phyloP scores from a whole-genome alignment of 192 early-diverging fungal genomes.

The Coemansia sp. region DNA sequence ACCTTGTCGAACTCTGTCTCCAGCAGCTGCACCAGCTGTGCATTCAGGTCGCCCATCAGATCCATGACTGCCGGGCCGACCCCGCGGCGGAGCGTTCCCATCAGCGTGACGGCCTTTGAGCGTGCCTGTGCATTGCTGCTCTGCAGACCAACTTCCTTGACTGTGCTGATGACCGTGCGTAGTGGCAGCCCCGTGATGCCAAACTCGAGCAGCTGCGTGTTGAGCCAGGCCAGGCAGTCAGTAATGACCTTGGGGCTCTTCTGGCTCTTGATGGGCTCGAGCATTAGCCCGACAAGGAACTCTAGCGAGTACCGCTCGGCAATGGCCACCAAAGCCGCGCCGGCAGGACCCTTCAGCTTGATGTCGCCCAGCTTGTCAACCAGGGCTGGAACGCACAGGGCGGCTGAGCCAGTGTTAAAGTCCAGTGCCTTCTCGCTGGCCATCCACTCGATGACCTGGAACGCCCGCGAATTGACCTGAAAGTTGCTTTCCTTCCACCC shows the following conservation, averaged over 20 bases:
- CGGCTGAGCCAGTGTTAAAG: conserved; percentile 67
- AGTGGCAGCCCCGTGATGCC: conserved; percentile 75
- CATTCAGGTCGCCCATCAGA: conserved; percentile 83
- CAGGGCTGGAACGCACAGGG: conserved; percentile 64
- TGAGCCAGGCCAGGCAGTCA: conserved; percentile 83
- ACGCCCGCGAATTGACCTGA: conserved; percentile 74
- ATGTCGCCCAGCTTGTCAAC: conserved; percentile 93
- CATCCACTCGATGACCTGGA: conserved; percentile 68
- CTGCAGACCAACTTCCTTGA: conserved; percentile 66
- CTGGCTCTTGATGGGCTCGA: conserved; percentile 66
- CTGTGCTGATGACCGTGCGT: conserved; percentile 74
- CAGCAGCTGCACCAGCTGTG: conserved; percentile 72
- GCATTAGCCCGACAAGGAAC: conserved; percentile 74
- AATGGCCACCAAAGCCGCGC: conserved; percentile 71
- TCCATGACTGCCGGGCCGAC: conserved; percentile 76
- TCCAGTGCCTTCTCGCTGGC: conserved; percentile 53
- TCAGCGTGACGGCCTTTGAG: conserved; percentile 67
- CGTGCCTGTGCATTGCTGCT: conserved; percentile 83
- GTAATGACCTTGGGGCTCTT: conserved; percentile 90
- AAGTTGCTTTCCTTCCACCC: conserved; percentile 99
- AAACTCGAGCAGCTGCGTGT: conserved; percentile 82
- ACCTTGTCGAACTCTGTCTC: conserved; percentile 94
- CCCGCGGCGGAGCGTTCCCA: conserved; percentile 76
- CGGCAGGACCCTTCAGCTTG: conserved; percentile 83
- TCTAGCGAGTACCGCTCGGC: conserved; percentile 71